phyloP scores from a whole-genome alignment of 345 rosid genomes.

The Microthlaspi erraticum region DNA sequence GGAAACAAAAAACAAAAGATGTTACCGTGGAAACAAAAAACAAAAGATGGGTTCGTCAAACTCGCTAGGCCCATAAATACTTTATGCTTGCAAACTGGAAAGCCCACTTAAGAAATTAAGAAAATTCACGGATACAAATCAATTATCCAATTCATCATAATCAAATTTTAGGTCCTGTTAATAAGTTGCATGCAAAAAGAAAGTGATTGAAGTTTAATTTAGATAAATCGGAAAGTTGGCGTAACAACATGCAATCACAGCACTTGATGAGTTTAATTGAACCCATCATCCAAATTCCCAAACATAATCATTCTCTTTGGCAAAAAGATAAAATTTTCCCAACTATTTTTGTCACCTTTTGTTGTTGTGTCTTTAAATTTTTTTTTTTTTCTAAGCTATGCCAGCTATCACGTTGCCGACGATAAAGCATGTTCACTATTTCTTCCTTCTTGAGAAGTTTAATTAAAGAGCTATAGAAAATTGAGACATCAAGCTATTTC shows the following conservation, averaged over 20 bases:
- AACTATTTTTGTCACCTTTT: not conserved
- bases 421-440: conserved; percentile 2
- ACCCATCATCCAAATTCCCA: conserved; percentile 10
- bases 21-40: not conserved
- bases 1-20: not conserved
- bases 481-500: too few relatives aligned
- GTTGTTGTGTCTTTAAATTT: too few relatives aligned
- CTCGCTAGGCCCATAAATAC: not conserved
- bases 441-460: not conserved
- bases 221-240: not conserved
- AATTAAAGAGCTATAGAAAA: not conserved
- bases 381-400: not conserved
- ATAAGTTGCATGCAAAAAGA: not conserved
- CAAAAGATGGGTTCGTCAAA: not conserved
- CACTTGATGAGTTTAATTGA: conserved; percentile 7
- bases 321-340: not conserved
- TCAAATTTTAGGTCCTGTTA: not conserved
- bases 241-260: conserved; percentile 10
- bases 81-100: not conserved
- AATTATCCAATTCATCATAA: not conserved
- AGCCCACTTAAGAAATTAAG: conserved; percentile 10
- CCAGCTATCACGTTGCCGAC: conserved; percentile 26
- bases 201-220: too few relatives aligned
- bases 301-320: conserved; percentile 33
- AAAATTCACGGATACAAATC: not conserved